Percentiles rank a stretch among this genome's conserved stretches.
Conservation (phyloP, 768 basidiomycete species). For the Podaxis rugospora region DNA sequence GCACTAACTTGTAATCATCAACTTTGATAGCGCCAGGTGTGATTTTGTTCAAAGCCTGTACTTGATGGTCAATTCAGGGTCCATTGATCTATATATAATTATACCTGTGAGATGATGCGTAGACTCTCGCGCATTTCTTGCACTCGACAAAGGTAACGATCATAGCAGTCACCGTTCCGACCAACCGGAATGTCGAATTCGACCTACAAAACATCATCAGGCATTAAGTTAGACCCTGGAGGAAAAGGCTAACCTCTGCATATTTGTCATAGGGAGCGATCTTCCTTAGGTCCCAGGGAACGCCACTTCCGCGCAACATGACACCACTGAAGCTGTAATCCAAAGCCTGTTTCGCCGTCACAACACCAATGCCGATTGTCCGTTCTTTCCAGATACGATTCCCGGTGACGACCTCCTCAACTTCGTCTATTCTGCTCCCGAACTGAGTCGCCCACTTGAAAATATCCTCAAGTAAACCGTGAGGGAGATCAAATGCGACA, state of each 20-base stretch:
- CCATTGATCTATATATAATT: not conserved
- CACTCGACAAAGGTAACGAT: slow-evolving; percentile 95
- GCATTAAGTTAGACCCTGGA: not conserved
- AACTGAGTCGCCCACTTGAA: slow-evolving; percentile 98
- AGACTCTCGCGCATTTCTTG: slow-evolving; percentile 98
- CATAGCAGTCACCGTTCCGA: slow-evolving; percentile 96
- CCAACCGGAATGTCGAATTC: slow-evolving; percentile 98
- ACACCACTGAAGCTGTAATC: slow-evolving; percentile 95
- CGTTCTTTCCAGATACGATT: slow-evolving; percentile 99
- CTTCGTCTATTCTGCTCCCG: slow-evolving; percentile 84
- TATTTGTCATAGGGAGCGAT: slow-evolving; percentile 95
- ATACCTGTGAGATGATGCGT: slow-evolving; percentile 74
- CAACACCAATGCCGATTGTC: slow-evolving; percentile 84
- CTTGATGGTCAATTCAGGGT: not conserved
- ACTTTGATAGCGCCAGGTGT: slow-evolving; percentile 88
- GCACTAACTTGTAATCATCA: slow-evolving; percentile 96
- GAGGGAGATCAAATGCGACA: slow-evolving; percentile 95
- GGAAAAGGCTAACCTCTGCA: slow-evolving; percentile 58
- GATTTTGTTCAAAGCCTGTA: slow-evolving; percentile 88
- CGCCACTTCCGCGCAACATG: slow-evolving; percentile 91
- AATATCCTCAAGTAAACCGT: slow-evolving; percentile 98
- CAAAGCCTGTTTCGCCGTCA: slow-evolving; percentile 88
- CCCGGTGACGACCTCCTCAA: slow-evolving; percentile 95
- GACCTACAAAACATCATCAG: slow-evolving; percentile 44
- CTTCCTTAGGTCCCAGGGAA: slow-evolving; percentile 94